Evolutionary conservation across 192 early-diverging fungal genomes (phyloP), one percentile per base, ranked within the genome.

Genomic region (Coemansia sp.): DNA sequence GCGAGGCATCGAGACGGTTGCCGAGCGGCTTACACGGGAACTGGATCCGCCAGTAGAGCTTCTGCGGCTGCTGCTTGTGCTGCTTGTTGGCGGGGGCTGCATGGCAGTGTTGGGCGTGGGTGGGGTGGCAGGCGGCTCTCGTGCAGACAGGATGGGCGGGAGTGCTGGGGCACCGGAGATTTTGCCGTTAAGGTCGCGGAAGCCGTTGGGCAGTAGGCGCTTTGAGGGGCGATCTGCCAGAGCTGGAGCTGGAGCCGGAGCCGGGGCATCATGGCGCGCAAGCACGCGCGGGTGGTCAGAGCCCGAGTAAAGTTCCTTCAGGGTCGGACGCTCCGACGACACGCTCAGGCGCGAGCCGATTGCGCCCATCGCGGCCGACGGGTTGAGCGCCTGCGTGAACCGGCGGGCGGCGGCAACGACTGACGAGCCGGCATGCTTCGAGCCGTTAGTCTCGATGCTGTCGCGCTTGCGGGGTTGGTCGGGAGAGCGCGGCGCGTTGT

Each of bases 241-340:
- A 51, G 21, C 33, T 43, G 48, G 18, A 45, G 15, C 18, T 66
- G 52, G 53, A 26, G 44, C 15, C 41, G 26, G 21, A 45, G 12
- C 43, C 44, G 10, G 52, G 41, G 55, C 41, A 44, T 10, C 49
- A 52, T 52, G 49, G 49, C 23, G 21, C 51, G 23, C 21, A 10
- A 30, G 51, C 24, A 26, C 23, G 23, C 24, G 51, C 24, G 23
- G 51, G 51, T 53, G 21, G 24, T 53, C 23, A 26, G 6, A 9
- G 51, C 24, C 51, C 8, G 48, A 15, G 34, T 14, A 34, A 11
- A 83, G 55, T 66, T 83, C 80, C 75, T 75, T 35, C 34, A 77
- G n/a, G 48, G 67, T 83, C 20, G 80, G 80, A 26, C 80, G 75
- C 68, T 83, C 80, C 0, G 80, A 77, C 51, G 80, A 83, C 59